Base-by-base conservation (phyloP, 2,329 filamentous ascomycete species). In the Trichoderma hamatum region DNA sequence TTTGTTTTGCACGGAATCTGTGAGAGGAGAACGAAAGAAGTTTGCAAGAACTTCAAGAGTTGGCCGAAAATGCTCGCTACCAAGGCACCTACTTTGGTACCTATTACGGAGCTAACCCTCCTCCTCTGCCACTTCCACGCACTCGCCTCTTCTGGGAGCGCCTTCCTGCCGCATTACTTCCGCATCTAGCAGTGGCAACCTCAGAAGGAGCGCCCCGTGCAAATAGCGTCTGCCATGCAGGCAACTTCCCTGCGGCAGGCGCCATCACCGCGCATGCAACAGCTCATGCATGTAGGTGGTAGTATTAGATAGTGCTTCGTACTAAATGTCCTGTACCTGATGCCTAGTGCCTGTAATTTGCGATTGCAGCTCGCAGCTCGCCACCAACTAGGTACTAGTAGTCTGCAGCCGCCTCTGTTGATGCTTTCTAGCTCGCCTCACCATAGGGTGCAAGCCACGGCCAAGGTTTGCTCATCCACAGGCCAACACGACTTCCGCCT, bases 221-320 rank as follows among this genome's bases (percentile, higher is more conserved):
- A 30, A 11, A 24, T 21, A 34, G 14, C 32, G 46, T 21, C 24
- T 64, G 30, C 49, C 32, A 36, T 52, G 46, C 21, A 4, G 21
- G 46, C n/a, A 24, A 16, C 60, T 63, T 26, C n/a, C 46, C 21
- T 54, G 36, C 32, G 32, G 61, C 60, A 54, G 60, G 60, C 54
- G 60, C 60, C 16, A 49, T 21, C n/a, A 21, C 43, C n/a, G n/a
- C 43, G 7, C n/a, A 21, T 49, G 43, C n/a, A 49, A 49, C n/a
- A 46, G 43, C 43, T 21, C 43, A 19, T 49, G n/a, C n/a, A 21
- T 32, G 30, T 32, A 32, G 3, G 4, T 32, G 30, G 30, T 32
- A 32, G 7, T 32, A n/a, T n/a, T n/a, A n/a, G n/a, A n/a, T n/a
- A n/a, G n/a, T n/a, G n/a, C n/a, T n/a, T n/a, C n/a, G n/a, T n/a